phyloP scores from a whole-genome alignment of 768 basidiomycete genomes.

The Multifurca ochricompacta region DNA sequence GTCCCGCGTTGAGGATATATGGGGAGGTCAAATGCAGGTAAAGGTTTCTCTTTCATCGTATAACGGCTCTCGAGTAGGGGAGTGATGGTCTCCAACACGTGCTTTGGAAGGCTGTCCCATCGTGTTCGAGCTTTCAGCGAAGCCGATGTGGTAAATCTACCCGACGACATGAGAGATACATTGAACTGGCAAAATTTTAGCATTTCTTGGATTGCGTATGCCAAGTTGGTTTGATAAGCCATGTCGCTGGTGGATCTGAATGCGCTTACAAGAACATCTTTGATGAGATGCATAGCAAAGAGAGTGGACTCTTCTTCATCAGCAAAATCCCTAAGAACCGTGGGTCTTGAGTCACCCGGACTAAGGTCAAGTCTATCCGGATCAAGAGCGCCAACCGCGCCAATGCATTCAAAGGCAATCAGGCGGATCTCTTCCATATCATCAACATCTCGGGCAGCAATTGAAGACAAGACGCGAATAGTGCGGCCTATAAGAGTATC shows the following conservation, averaged over 20 bases:
- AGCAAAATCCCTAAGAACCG: conserved; percentile 72
- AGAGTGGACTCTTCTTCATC: conserved; percentile 66
- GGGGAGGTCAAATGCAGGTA: conserved; percentile 43
- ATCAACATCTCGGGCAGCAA: conserved; percentile 74
- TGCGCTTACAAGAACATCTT: conserved; percentile 77
- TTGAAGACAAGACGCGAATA: conserved; percentile 55
- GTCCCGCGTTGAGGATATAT: conserved; percentile 72
- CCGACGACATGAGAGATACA: conserved; percentile 55
- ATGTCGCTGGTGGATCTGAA: conserved; percentile 94
- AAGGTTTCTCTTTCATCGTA: conserved; percentile 35
- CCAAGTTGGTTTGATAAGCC: conserved; percentile 81
- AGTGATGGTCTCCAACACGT: conserved; percentile 77
- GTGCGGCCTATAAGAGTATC: conserved; percentile 66
- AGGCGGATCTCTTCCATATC: conserved; percentile 56
- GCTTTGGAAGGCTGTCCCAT: conserved; percentile 76
- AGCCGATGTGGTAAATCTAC: conserved; percentile 38
- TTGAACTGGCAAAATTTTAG: conserved; percentile 83
- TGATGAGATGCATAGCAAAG: conserved; percentile 84
- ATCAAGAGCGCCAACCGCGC: conserved; percentile 87
- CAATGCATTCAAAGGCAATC: conserved; percentile 83
- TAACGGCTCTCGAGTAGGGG: conserved; percentile 69
- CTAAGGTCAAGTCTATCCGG: conserved; percentile 82
- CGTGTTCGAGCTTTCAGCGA: conserved; percentile 60
- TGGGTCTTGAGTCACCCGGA: conserved; percentile 50
- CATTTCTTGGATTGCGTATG: conserved; percentile 88